Conservation (phyloP, 139 green algal genomes). For the Gonium pectorale region DNA sequence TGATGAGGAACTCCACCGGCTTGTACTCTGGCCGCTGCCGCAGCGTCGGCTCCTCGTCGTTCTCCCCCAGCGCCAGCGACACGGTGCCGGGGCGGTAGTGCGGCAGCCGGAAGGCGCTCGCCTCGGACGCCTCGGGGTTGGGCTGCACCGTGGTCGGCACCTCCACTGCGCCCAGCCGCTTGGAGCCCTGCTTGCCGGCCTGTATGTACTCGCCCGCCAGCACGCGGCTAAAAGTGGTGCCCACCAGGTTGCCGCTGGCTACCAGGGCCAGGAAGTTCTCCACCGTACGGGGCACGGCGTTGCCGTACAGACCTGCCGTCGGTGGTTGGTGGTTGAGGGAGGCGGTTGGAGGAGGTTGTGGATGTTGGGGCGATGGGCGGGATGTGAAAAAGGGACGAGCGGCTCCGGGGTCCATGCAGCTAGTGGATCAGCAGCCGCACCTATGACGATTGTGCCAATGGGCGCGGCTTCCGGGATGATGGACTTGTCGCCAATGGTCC, state of each 20-base stretch:
- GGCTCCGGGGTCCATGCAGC: too few relatives aligned
- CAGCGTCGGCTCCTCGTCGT: slow-evolving; percentile 72
- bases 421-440: too few relatives aligned
- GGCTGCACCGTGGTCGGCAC: slow-evolving; percentile 43
- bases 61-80: slow-evolving; percentile 68
- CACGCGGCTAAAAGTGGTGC: slow-evolving; percentile 64
- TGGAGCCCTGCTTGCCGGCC: slow-evolving; percentile 60
- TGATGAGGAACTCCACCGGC: slow-evolving; percentile 36
- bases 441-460: slow-evolving; percentile 66
- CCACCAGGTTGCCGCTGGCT: slow-evolving; percentile 26
- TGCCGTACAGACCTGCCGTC: slow-evolving; percentile 72
- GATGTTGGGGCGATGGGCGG: neutral
- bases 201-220: slow-evolving; percentile 73
- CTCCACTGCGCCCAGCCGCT: slow-evolving; percentile 66
- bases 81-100: slow-evolving; percentile 75
- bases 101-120: slow-evolving; percentile 58
- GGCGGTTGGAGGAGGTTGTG: neutral
- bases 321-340: neutral
- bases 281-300: slow-evolving; percentile 59
- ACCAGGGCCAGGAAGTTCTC: slow-evolving; percentile 67
- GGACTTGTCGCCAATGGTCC: slow-evolving; percentile 67
- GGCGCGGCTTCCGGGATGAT: slow-evolving; percentile 60
- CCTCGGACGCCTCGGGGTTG: slow-evolving; percentile 65
- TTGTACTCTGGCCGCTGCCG: slow-evolving; percentile 12
- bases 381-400: neutral